Conservation (phyloP, 2,329 filamentous ascomycete species). For the Botrytis squamosa region DNA sequence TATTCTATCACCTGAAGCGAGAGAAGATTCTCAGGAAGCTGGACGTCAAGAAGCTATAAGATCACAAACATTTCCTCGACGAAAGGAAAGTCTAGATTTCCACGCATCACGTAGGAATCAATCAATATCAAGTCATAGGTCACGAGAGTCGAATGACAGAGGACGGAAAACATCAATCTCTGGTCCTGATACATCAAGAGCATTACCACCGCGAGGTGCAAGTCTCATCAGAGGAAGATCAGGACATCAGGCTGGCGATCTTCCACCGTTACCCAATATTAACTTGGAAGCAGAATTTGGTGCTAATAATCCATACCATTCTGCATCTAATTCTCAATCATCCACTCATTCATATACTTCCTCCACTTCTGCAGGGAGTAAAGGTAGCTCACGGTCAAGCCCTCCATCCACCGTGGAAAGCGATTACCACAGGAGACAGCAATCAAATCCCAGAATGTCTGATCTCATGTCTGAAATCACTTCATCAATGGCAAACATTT, state of each 20-base stretch:
- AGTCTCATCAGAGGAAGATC: slow-evolving; percentile 34
- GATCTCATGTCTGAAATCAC: slow-evolving; percentile 57
- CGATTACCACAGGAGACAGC: slow-evolving; percentile 40
- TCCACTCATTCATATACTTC: slow-evolving; percentile 66
- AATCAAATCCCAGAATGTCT: slow-evolving; percentile 47
- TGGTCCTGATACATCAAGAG: slow-evolving; percentile 35
- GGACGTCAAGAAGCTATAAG: slow-evolving; percentile 38
- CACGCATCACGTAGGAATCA: neutral
- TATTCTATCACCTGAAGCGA: slow-evolving; percentile 48
- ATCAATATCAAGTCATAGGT: neutral
- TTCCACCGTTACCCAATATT: slow-evolving; percentile 39
- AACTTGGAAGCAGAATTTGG: slow-evolving; percentile 62
- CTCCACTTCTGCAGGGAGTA: slow-evolving; percentile 57
- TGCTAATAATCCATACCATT: slow-evolving; percentile 62
- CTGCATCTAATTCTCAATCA: slow-evolving; percentile 61
- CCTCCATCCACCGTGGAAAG: slow-evolving; percentile 45
- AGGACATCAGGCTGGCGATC: slow-evolving; percentile 29
- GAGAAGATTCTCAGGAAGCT: slow-evolving; percentile 43
- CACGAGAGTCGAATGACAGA: slow-evolving; percentile 20
- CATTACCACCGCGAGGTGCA: slow-evolving; percentile 36
- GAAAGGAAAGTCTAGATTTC: slow-evolving; percentile 27
- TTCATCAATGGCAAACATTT: slow-evolving; percentile 44
- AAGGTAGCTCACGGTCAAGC: slow-evolving; percentile 61
- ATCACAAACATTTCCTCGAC: slow-evolving; percentile 39
- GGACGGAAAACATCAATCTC: slow-evolving; percentile 31